phyloP scores from a whole-genome alignment of 441 rosid genomes.

The Pelargonium myrrhifolium region DNA sequence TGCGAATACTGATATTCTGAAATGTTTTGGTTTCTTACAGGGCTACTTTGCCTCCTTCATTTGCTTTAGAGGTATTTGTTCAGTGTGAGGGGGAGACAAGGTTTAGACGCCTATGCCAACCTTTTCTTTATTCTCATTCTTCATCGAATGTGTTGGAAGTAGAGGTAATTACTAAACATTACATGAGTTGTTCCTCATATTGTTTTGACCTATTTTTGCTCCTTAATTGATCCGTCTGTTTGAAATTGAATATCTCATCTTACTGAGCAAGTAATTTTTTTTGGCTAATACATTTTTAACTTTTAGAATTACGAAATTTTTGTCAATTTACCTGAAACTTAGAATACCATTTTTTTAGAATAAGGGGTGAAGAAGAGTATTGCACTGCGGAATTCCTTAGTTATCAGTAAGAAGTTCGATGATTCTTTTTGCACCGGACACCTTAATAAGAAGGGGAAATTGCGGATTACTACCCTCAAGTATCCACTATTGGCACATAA shows the following conservation, averaged over 20 bases:
- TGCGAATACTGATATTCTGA: not conserved
- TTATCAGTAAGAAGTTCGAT: too few species aligned
- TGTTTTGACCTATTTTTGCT: constrained; percentile 12
- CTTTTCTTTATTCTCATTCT: constrained; percentile 90
- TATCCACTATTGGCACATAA: too few species aligned
- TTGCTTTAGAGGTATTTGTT: constrained; percentile 96
- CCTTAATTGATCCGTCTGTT: constrained; percentile 5
- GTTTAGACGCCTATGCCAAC: constrained; percentile 95
- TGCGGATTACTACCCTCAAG: too few species aligned
- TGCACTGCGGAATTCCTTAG: too few species aligned
- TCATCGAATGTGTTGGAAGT: constrained; percentile 94
- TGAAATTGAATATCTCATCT: not conserved
- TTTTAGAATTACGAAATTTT: too few species aligned
- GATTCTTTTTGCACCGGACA: too few species aligned
- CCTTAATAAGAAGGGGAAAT: too few species aligned
- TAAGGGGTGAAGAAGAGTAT: too few species aligned
- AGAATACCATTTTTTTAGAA: too few species aligned
- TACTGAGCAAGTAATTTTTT: not conserved
- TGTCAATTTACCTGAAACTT: too few species aligned
- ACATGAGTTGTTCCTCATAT: not conserved
- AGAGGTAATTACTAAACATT: constrained; percentile 47
- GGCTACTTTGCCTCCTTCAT: constrained; percentile 96
- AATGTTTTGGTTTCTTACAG: constrained; percentile 30
- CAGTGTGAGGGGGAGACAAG: constrained; percentile 88
- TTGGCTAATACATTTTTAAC: not conserved